Base-by-base conservation (phyloP, 1,284 basidiomycete species). In the Entoloma clypeatum region DNA sequence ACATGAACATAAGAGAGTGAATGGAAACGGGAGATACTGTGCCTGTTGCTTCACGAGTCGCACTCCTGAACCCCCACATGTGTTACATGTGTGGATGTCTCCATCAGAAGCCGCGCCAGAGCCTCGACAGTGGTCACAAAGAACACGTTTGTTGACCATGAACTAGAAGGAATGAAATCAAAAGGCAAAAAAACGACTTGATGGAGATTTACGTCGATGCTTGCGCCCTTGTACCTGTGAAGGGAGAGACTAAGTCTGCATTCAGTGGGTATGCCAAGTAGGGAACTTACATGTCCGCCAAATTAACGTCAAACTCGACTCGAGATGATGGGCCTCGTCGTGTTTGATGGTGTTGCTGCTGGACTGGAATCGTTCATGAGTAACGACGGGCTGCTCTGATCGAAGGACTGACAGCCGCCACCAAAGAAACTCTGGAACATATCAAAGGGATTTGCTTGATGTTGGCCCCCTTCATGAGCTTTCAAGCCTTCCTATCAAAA, bases 391-490 rank as follows among this genome's bases (percentile, higher is more conserved):
- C 35, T 31, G 14, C 44, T 27, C 44, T 18, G 17, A 23, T 17
- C 19, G 32, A n/a, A 43, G 11, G 17, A 71, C 77, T 59, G 46
- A 80, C 75, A 75, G 55, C 81, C 78, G 55, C 83, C 79, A 49
- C 92, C 92, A 55, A 97, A 97, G 73, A 96, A 95, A 54, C 70
- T 84, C 27, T 86, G 79, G 65, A 97, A 97, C 54, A 95, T 78
- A 59, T 96, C 93, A 58, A 95, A 91, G n/a, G 92, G 89, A 58
- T 94, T 90, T n/a, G 74, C 69, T 41, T 79, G 67, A 28, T 73
- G 73, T 47, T 81, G 79, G 13, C 84, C 86, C 36, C 80, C 80
- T 66, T 91, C 86, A 50, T 92, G 90, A 27, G 87, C 86, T 62
- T 90, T 90, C 43, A 96, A 63, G 5, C 91, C 92, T 60, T 93